Base-by-base conservation (phyloP, 495 filamentous ascomycete genomes). In the Lentithecium fluviatile region DNA sequence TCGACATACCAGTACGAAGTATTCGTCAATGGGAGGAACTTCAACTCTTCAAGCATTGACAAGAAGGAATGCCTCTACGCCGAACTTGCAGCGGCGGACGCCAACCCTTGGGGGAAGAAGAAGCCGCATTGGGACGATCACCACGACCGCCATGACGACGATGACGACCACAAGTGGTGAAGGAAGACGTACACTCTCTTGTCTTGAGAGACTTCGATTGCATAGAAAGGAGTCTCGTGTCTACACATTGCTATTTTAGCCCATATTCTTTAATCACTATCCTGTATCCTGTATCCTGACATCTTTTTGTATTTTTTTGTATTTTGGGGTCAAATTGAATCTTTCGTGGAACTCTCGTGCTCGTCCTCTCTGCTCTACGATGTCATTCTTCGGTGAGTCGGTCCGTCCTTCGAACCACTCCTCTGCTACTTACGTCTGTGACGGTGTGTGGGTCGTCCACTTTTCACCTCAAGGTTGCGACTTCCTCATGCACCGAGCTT, bases 271-370 rank as follows among this genome's bases (percentile, higher is more conserved):
- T 61, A 61, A 61, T 61, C 50, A 61, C 25, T n/a, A 21, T 50
- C 40, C 20, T 25, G 19, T n/a, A 21, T 50, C 40, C 20, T 25
- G 19, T 21, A 11, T 40, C 19, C 21, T 25, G 21, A 11, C 2
- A 34, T 61, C 45, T 34, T 17, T 48, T 46, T 24, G 43, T 29
- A 15, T 20, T 29, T 26, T 55, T n/a, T 25, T 61, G 58, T 55
- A 54, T 48, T 55, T 42, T 61, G 54, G 50, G 15, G 25, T 45
- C 47, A 52, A 60, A 52, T 60, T 52, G 56, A 60, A 60, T 60
- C 52, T 52, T 34, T 52, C 13, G 23, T 34, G 21, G 32, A 12
- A 7, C 32, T 6, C 38, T 45, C 26, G 12, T 55, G 19, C 21
- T 32, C 46, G 8, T 40, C 8, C 20, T 55, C 17, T 15, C 10